Conservation (phyloP, 2,329 filamentous ascomycete genomes). For the Dactylonectria estremocensis region DNA sequence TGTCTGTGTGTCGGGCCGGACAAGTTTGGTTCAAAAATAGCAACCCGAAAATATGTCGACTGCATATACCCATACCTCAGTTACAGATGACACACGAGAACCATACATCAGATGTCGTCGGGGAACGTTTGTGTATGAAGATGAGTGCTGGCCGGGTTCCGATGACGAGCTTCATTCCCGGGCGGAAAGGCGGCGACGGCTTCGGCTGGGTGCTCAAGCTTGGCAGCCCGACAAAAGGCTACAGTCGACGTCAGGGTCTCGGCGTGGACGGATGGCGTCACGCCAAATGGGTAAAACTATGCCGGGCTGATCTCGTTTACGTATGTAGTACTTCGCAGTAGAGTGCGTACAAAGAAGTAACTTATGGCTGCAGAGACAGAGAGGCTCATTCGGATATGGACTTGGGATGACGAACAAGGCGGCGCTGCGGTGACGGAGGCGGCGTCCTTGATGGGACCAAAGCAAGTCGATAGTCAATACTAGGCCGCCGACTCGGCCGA, state of each 20-base stretch:
- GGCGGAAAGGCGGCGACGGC: slow-evolving; percentile 34
- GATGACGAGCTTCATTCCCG: slow-evolving; percentile 40
- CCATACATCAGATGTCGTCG: slow-evolving; percentile 19
- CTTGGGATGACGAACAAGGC: neutral
- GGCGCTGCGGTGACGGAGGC: neutral
- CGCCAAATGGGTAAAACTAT: neutral
- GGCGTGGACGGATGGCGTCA: slow-evolving; percentile 11
- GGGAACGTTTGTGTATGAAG: neutral
- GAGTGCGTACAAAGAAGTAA: too few species aligned
- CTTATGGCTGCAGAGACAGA: too few species aligned
- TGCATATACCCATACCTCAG: slow-evolving; percentile 21
- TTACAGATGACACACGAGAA: slow-evolving; percentile 23
- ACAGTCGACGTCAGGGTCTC: slow-evolving; percentile 5
- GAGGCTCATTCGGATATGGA: neutral
- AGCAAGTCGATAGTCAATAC: neutral
- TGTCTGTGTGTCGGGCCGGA: slow-evolving; percentile 6
- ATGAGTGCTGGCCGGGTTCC: slow-evolving; percentile 30
- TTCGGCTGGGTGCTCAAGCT: slow-evolving; percentile 24
- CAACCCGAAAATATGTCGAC: slow-evolving; percentile 4
- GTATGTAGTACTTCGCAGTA: too few species aligned
- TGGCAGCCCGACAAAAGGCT: neutral
- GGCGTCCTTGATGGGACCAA: neutral
- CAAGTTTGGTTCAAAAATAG: slow-evolving; percentile 13
- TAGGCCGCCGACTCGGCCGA: slow-evolving; percentile 11
- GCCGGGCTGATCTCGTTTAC: neutral